Percentiles rank a stretch among this genome's conserved stretches.
phyloP scores from a whole-genome alignment of 2,329 filamentous ascomycete species.

The Aureobasidium sp. region DNA sequence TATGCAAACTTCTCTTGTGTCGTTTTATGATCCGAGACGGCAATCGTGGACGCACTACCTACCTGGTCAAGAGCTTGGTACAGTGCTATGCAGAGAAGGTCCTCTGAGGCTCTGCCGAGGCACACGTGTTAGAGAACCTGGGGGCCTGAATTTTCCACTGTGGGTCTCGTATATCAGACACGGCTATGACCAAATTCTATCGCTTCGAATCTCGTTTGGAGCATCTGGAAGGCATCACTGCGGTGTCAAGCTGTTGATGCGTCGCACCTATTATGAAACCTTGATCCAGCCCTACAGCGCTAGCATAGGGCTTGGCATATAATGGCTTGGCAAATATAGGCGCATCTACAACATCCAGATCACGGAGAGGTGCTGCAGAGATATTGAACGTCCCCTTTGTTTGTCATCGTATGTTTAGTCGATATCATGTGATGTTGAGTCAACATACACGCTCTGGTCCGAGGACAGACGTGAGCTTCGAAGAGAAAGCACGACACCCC shows the following conservation, averaged over 20 bases:
- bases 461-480: background rate
- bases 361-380: no score
- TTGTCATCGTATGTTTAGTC: background rate
- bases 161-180: background rate
- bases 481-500: background rate
- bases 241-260: background rate
- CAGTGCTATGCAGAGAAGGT: background rate
- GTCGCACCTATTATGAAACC: slow-evolving; percentile 1
- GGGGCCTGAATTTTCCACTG: background rate
- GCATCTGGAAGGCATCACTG: background rate
- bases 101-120: background rate
- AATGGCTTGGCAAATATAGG: background rate
- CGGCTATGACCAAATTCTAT: background rate
- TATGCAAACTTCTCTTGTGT: background rate
- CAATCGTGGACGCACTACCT: background rate
- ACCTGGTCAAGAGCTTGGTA: background rate
- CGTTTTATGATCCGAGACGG: background rate
- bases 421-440: slow-evolving; percentile 1
- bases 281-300: slow-evolving; percentile 2
- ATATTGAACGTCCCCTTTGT: background rate
- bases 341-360: no score
- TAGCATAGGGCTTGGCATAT: background rate
- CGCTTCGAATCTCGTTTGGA: background rate
- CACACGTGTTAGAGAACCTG: background rate
- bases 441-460: background rate